Evolutionary conservation across 352 stramenopile genomes (phyloP), one percentile per base, ranked within the genome.

Genomic region (Globisporangium yorkense): DNA sequence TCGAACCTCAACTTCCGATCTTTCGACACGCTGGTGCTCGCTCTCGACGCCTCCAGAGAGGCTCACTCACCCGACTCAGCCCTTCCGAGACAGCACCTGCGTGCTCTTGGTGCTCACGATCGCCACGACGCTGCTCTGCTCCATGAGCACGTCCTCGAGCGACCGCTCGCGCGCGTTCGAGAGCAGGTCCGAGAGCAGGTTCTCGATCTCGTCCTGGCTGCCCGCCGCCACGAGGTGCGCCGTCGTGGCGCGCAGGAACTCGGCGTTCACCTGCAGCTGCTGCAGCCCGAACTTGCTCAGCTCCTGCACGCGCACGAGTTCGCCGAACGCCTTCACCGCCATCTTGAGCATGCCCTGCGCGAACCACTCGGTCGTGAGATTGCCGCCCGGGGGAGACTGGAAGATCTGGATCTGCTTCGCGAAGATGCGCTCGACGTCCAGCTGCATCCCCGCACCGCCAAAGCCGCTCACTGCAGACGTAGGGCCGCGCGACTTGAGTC

Each of bases 381-480:
- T 73, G 9, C 73, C 43, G 4, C 74, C 54, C 2, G 59, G 57
- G n/a, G 51, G n/a, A 10, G 51, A 9, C n/a, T 77, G 66, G 45
- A 85, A 90, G 13, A 92, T 76, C 37, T 86, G 72, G 45, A 89
- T 84, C 53, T 75, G 75, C 48, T 84, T 86, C 6, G 80, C 78
- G 48, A 94, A 91, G n/a, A 94, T 86, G n/a, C 82, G 77, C 62
- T 88, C 80, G 44, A 94, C 77, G 51, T 94, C 76, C 31, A 90
- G 61, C 29, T 87, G 77, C 77, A 92, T 92, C 10, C 37, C 37
- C 2, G 37, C 37, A 6, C 71, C 79, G 0, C 59, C 75, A 21
- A 70, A 74, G 27, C 60, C 68, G 21, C 18, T 37, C 0, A 65
- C 74, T 10, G 6, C 18, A 9, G 43, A 8, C 9, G 1, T n/a